Evolutionary conservation across 2,329 filamentous ascomycete species (phyloP).

Genomic region (Colletotrichum tanaceti): DNA sequence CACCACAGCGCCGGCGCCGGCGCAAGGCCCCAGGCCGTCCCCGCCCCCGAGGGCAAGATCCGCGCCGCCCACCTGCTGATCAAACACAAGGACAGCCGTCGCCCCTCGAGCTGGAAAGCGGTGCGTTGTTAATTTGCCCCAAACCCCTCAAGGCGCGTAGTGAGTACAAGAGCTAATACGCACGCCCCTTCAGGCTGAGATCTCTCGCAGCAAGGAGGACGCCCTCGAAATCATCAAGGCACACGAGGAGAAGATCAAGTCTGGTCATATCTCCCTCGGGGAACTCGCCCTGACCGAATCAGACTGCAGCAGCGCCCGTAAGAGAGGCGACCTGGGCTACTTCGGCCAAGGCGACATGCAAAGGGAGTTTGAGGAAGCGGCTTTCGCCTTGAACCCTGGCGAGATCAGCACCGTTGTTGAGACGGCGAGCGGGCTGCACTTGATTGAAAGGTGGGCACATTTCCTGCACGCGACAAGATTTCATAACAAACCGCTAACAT

Average conservation of each 20-base stretch:
- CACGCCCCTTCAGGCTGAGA: conserved; percentile 67
- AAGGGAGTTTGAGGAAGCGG: conserved; percentile 96
- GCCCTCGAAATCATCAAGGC: conserved; percentile 80
- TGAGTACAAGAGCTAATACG: background rate
- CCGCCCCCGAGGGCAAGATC: conserved; percentile 80
- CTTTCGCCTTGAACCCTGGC: conserved; percentile 88
- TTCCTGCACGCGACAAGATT: background rate
- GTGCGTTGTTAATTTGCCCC: conserved; percentile 34
- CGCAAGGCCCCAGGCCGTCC: conserved; percentile 52
- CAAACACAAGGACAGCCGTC: conserved; percentile 89
- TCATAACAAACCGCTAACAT: conserved; percentile 55
- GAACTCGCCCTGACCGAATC: conserved; percentile 90
- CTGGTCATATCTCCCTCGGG: conserved; percentile 75
- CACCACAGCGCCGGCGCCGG: conserved; percentile 76
- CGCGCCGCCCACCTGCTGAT: conserved; percentile 92
- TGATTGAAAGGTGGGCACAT: conserved; percentile 86
- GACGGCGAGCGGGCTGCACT: conserved; percentile 92
- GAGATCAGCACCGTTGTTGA: conserved; percentile 89
- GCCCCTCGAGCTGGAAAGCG: conserved; percentile 93
- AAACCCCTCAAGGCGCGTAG: no score
- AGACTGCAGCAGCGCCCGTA: conserved; percentile 94
- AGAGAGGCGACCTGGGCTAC: conserved; percentile 93
- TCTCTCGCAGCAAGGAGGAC: conserved; percentile 89
- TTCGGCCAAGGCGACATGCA: conserved; percentile 98
- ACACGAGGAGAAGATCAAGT: conserved; percentile 81